Base-by-base conservation (phyloP, 805 yeast genomes). In the Ogataea naganishii region DNA sequence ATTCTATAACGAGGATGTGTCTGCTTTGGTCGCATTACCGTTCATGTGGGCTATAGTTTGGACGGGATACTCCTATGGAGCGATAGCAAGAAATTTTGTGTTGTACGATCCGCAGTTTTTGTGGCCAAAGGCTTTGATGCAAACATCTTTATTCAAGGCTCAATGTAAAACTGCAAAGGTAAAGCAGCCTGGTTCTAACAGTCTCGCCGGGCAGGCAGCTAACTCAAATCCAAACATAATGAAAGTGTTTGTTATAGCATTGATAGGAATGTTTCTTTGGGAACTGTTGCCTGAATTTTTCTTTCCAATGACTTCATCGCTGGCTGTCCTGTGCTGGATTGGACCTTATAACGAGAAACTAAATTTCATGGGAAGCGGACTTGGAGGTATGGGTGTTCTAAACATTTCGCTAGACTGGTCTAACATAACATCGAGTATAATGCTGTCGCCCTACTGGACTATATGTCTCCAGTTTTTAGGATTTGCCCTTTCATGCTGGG, bases 111-210 rank as follows among this genome's bases (percentile, higher is more conserved):
- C 70, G 0, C 64, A 65, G 27, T 64, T 66, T 35, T 49, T 61
- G 7, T 69, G 74, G 74, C 67, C 69, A 0, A 62, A 64, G 35
- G 64, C 73, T 2, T 49, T 68, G 31, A 69, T 69, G 75, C 74
- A 69, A 36, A 63, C 73, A 0, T 56, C 68, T 1, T 44, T 66
- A 19, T 55, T 65, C 34, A 59, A 55, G 26, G 46, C 60, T 0
- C 49, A 46, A 30, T 31, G 31, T 12, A 27, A 16, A 3, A 12
- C 24, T 13, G 35, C 31, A 21, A 8, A 16, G 29, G 16, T 32
- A 49, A 12, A 45, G 6, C n/a, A 6, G 5, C 43, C 31, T 30
- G 11, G 17, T 14, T 4, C 14, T 18, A 14, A 17, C 8, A 22
- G 14, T 52, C 46, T 14, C 17, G 41, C 17, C 43, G 42, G 20